These are phyloP conservation scores for Choanephora cucurbitarum DNA, from an alignment of 371 early-diverging fungal species.

Conservation along the genomic window DNA sequence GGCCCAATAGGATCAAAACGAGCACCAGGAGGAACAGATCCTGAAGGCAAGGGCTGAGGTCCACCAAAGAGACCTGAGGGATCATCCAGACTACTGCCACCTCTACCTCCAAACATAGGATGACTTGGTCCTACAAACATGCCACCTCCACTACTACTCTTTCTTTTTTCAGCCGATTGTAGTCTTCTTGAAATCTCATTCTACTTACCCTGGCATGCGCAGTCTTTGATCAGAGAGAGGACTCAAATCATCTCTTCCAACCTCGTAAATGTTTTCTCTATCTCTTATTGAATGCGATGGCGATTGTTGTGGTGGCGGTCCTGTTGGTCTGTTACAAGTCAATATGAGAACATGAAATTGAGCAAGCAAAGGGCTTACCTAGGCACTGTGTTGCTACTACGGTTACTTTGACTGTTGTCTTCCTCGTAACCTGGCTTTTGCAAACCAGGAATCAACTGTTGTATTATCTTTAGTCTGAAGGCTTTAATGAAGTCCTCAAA, in stretches of 20 bases:
- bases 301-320: neutral
- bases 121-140: conserved; percentile 91
- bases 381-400: neutral
- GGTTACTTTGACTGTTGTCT: neutral
- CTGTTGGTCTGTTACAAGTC: neutral
- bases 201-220: conserved; percentile 51
- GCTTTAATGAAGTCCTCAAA: conserved; percentile 61
- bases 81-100: conserved; percentile 25
- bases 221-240: conserved; percentile 46
- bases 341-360: neutral
- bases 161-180: neutral
- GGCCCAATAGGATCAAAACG: conserved; percentile 94
- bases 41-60: conserved; percentile 60
- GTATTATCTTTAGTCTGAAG: conserved; percentile 67
- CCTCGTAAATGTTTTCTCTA: conserved; percentile 22
- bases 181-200: too few species aligned
- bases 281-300: conserved; percentile 4
- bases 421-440: conserved; percentile 39
- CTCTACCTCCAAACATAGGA: conserved; percentile 76
- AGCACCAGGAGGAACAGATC: conserved; percentile 92
- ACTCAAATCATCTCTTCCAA: conserved; percentile 64
- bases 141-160: conserved; percentile 61
- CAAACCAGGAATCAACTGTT: conserved; percentile 68
- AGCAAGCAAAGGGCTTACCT: neutral
- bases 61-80: conserved; percentile 50